phyloP scores from a whole-genome alignment of 2,329 filamentous ascomycete species.

The Mycocentrospora acerina region DNA sequence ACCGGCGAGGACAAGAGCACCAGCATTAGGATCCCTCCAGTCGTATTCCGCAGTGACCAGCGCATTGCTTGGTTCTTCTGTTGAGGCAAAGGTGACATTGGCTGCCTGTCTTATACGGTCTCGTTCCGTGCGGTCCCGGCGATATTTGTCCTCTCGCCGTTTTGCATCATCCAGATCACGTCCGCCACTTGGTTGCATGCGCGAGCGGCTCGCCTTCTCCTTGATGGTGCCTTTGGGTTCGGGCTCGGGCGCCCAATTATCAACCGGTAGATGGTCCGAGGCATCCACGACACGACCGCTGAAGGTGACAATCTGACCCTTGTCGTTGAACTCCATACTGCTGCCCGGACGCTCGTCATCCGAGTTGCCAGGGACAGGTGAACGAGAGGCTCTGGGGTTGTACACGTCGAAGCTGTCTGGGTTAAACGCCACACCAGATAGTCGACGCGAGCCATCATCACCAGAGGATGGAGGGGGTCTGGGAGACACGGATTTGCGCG shows the following conservation, averaged over 20 bases:
- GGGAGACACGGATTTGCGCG: slow-evolving; percentile 74
- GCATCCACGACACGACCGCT: slow-evolving; percentile 78
- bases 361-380: slow-evolving; percentile 14
- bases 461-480: slow-evolving; percentile 56
- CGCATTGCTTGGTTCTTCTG: slow-evolving; percentile 24
- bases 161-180: slow-evolving; percentile 42
- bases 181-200: slow-evolving; percentile 55
- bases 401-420: slow-evolving; percentile 75
- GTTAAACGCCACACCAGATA: slow-evolving; percentile 68
- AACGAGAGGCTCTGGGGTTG: slow-evolving; percentile 56
- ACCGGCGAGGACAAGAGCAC: slow-evolving; percentile 3
- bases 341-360: slow-evolving; percentile 33
- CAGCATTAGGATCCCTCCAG: slow-evolving; percentile 19
- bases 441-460: slow-evolving; percentile 47
- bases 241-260: slow-evolving; percentile 76
- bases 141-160: slow-evolving; percentile 34
- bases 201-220: slow-evolving; percentile 43
- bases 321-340: slow-evolving; percentile 51
- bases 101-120: slow-evolving; percentile 36
- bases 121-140: slow-evolving; percentile 34
- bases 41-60: slow-evolving; percentile 32
- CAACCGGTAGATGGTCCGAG: slow-evolving; percentile 75
- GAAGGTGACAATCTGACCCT: slow-evolving; percentile 72
- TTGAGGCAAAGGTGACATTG: slow-evolving; percentile 23
- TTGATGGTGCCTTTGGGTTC: slow-evolving; percentile 58